Conservation (phyloP, 179 eudicot genomes). For the Beta corolliflora region DNA sequence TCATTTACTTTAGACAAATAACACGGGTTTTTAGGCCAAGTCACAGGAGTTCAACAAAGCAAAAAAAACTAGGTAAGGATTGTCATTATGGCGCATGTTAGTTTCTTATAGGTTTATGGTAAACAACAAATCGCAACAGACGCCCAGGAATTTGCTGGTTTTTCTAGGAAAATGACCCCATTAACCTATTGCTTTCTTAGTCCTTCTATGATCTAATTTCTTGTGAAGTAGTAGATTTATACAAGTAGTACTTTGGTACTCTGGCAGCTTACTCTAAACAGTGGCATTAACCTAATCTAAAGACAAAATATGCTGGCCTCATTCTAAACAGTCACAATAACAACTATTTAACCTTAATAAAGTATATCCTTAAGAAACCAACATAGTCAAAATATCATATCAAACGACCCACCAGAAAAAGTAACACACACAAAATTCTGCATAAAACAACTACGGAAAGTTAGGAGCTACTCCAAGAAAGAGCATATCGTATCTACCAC, state of each 20-base stretch:
- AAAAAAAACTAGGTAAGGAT: slow-evolving; percentile 18
- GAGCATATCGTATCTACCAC: background rate
- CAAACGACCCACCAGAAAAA: background rate
- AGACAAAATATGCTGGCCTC: slow-evolving; percentile 17
- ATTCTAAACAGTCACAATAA: slow-evolving; percentile 1
- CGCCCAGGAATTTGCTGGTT: slow-evolving; percentile 19
- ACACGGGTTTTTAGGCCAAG: slow-evolving; percentile 34
- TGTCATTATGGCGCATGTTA: slow-evolving; percentile 37
- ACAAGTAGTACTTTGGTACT: background rate
- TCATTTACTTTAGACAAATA: slow-evolving; percentile 27
- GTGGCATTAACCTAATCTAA: slow-evolving; percentile 24
- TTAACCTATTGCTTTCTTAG: background rate
- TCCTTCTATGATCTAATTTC: background rate
- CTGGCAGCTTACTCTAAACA: slow-evolving; percentile 14
- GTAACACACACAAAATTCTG: background rate
- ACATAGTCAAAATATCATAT: slow-evolving; percentile 16
- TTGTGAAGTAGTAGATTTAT: background rate
- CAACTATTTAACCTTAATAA: slow-evolving; percentile 14
- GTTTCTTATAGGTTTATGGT: slow-evolving; percentile 19
- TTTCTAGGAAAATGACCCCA: slow-evolving; percentile 22
- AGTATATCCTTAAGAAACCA: background rate
- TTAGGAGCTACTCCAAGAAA: no score
- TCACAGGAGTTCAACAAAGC: slow-evolving; percentile 3
- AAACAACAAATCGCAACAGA: slow-evolving; percentile 22
- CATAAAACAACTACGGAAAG: background rate